These are phyloP conservation scores for Malassezia brasiliensis DNA, from an alignment of 1,284 basidiomycete species.

Conservation along the genomic window DNA sequence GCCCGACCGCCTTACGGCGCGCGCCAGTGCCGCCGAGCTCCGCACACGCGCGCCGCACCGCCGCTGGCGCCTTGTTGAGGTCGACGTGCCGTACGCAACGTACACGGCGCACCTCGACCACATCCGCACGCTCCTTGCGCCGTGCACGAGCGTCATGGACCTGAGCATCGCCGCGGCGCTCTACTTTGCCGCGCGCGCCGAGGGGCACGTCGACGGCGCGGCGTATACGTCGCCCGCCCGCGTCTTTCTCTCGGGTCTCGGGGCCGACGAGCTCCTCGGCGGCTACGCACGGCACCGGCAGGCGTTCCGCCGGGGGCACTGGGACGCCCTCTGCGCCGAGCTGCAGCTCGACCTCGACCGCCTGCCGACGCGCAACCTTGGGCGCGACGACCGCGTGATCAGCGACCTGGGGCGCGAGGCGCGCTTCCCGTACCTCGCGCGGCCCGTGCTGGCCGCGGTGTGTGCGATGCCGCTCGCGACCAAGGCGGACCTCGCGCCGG, in stretches of 20 bases:
- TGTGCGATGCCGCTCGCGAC: conserved; percentile 64
- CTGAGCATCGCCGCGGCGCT: conserved; percentile 83
- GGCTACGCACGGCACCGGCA: conserved; percentile 84
- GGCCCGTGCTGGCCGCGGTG: conserved; percentile 48
- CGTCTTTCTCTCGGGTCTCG: conserved; percentile 81
- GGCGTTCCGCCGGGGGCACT: conserved; percentile 53
- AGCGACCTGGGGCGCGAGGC: conserved; percentile 80
- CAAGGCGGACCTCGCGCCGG: conserved; percentile 58
- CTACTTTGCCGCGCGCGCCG: conserved; percentile 78
- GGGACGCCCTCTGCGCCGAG: conserved; percentile 62
- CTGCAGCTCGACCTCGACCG: conserved; percentile 85
- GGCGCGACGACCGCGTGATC: conserved; percentile 83
- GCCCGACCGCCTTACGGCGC: conserved; percentile 76
- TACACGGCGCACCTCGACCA: conserved; percentile 27
- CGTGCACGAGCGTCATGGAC: conserved; percentile 33
- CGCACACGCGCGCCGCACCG: conserved; percentile 61
- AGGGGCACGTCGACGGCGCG: neutral
- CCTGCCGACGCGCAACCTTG: conserved; percentile 78
- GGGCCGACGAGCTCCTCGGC: conserved; percentile 87
- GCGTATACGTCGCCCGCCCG: conserved; percentile 64
- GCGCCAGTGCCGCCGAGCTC: conserved; percentile 68
- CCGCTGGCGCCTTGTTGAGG: conserved; percentile 81
- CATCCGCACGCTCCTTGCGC: conserved; percentile 26
- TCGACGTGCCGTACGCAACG: conserved; percentile 73
- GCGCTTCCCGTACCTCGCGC: conserved; percentile 39